Base-by-base conservation (phyloP, 1,139 yeast species). In the Wickerhamiella pararugosa region DNA sequence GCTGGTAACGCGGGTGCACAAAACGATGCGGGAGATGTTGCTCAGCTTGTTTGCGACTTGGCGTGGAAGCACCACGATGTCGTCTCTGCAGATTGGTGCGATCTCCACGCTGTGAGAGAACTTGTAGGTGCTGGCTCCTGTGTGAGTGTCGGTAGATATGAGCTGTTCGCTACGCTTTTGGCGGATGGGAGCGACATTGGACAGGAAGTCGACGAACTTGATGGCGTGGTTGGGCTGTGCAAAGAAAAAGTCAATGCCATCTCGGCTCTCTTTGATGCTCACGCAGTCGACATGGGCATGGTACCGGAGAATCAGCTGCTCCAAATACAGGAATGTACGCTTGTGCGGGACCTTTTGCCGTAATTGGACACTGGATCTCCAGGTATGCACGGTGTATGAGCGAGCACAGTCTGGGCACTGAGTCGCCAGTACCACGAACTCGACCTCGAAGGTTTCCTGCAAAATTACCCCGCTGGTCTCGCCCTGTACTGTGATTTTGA, bases 361-460 rank as follows among this genome's bases (percentile, higher is more conserved):
- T 53, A 92, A 80, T 67, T 92, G 99, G 35, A 92, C 94, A 29
- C 90, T 75, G n/a, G 99, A 97, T 61, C 92, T 79, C 98, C 98
- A 92, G 10, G 97, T 92, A 61, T 90, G 84, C 36, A 93, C 81
- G 26, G 99, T 90, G 59, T 81, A 90, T 1, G 94, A 79, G 63
- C 84, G 86, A 43, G 97, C 97, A 75, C 99, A 92, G 64, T 87
- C 97, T 3, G 96, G 79, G 69, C 99, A 92, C 67, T 87, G 97
- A 79, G 83, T 82, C 29, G 96, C 94, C 48, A 82, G 70, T 46
- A 87, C 98, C 25, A 83, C 77, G 58, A 80, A 92, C 57, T 90
- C 96, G n/a, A 86, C 96, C 61, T 83, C 96, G 60, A 90, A 86
- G 29, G 84, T 74, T 63, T 92, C 98, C 60, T 92, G 96, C 31